These are phyloP conservation scores for Teratosphaeria pseudoeucalypti DNA, from an alignment of 2,329 filamentous ascomycete genomes.

Conservation along the genomic window DNA sequence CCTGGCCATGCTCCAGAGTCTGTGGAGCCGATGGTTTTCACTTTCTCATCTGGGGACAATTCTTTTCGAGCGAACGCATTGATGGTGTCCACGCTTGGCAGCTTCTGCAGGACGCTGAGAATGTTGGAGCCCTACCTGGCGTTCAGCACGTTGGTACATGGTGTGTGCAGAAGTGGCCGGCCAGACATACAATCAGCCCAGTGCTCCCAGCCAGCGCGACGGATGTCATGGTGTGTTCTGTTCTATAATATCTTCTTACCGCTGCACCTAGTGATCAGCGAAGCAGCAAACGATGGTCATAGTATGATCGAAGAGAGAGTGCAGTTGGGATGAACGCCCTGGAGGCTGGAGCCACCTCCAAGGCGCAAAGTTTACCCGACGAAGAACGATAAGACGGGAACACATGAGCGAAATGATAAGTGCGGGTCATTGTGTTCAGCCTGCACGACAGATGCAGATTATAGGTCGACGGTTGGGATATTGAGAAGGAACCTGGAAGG, in stretches of 20 bases:
- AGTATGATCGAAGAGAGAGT: neutral
- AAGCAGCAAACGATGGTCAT: neutral
- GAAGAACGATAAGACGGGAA: neutral
- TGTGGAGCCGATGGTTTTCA: constrained; percentile 54
- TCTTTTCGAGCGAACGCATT: constrained; percentile 57
- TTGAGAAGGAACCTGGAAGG: neutral
- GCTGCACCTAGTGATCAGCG: neutral
- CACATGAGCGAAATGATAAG: neutral
- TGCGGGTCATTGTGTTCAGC: neutral
- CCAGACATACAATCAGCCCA: constrained; percentile 44
- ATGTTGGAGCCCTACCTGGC: constrained; percentile 58
- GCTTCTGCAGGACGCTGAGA: constrained; percentile 50
- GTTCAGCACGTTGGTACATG: constrained; percentile 16
- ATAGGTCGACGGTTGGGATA: no score
- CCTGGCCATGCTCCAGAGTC: constrained; percentile 61
- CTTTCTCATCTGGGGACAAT: constrained; percentile 46
- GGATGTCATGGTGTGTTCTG: constrained; percentile 31
- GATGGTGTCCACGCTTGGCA: constrained; percentile 44
- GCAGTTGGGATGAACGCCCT: neutral
- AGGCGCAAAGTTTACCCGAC: neutral
- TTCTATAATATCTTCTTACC: neutral
- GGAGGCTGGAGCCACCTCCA: neutral
- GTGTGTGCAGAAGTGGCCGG: neutral
- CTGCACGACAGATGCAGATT: neutral
- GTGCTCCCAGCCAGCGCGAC: constrained; percentile 54